Evolutionary conservation across 2,329 filamentous ascomycete genomes (phyloP).

Genomic region (Pseudocercospora macadamiae): DNA sequence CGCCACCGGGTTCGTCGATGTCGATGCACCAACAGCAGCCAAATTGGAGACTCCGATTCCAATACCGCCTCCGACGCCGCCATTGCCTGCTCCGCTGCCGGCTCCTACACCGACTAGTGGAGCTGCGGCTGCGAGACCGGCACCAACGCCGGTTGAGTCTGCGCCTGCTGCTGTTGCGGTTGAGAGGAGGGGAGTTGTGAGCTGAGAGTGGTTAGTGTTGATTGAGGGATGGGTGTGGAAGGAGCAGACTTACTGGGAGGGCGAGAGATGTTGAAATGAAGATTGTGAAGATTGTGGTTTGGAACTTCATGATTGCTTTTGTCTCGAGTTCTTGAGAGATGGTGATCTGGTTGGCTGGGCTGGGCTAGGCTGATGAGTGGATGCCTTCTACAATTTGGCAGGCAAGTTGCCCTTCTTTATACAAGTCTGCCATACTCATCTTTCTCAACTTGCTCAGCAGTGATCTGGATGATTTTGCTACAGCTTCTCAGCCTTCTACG

Average conservation of each 20-base stretch:
- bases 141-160: slow-evolving; percentile 9
- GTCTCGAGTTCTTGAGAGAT: background rate
- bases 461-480: background rate
- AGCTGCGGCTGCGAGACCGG: slow-evolving; percentile 6
- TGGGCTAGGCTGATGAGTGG: background rate
- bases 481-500: background rate
- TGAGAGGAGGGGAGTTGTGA: slow-evolving; percentile 6
- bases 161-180: background rate
- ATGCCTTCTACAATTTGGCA: background rate
- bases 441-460: background rate
- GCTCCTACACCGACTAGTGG: slow-evolving; percentile 2
- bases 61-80: slow-evolving; percentile 11
- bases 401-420: slow-evolving; percentile 4
- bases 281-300: background rate
- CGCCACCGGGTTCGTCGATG: slow-evolving; percentile 6
- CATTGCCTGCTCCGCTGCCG: slow-evolving; percentile 16
- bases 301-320: background rate
- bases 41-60: slow-evolving; percentile 3
- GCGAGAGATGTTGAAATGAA: slow-evolving; percentile 5
- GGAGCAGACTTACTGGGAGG: slow-evolving; percentile 4
- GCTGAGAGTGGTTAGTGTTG: background rate
- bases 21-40: background rate
- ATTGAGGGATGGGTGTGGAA: background rate
- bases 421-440: background rate
- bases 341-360: background rate